Percentiles rank a stretch among this genome's conserved stretches.
These are phyloP conservation scores for Euphorbia lathyris DNA, from an alignment of 345 rosid species.

Conservation along the genomic window DNA sequence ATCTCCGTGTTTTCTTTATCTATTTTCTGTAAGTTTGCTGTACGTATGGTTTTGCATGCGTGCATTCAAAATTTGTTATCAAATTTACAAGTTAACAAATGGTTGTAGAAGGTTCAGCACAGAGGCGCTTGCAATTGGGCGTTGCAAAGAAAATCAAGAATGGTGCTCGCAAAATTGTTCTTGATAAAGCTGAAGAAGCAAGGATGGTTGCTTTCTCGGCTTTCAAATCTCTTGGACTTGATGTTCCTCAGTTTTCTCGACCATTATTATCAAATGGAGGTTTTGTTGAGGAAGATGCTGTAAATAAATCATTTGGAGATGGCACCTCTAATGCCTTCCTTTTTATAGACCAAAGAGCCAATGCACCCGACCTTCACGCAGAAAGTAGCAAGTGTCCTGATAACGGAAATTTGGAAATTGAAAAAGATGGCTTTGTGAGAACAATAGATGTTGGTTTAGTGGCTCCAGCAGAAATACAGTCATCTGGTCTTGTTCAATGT, in stretches of 20 bases:
- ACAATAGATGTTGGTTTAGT: slow-evolving; percentile 33
- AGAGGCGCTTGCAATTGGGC: slow-evolving; percentile 72
- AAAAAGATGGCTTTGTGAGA: slow-evolving; percentile 33
- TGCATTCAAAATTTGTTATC: neutral
- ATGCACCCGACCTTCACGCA: slow-evolving; percentile 25
- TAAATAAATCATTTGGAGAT: slow-evolving; percentile 28
- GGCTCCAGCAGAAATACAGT: slow-evolving; percentile 36
- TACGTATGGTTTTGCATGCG: neutral
- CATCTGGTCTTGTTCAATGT: slow-evolving; percentile 23
- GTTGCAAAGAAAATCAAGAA: slow-evolving; percentile 91
- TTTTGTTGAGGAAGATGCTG: slow-evolving; percentile 32
- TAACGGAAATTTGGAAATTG: slow-evolving; percentile 31
- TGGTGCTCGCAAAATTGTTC: slow-evolving; percentile 92
- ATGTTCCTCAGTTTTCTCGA: slow-evolving; percentile 59
- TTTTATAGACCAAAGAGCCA: slow-evolving; percentile 32
- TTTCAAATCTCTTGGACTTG: slow-evolving; percentile 81
- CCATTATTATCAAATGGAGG: slow-evolving; percentile 39
- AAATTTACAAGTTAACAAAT: slow-evolving; percentile 17
- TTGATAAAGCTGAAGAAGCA: slow-evolving; percentile 98
- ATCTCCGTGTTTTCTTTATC: neutral
- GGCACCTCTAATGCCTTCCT: slow-evolving; percentile 25
- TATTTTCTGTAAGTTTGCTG: neutral
- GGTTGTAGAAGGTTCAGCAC: slow-evolving; percentile 58
- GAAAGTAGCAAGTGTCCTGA: slow-evolving; percentile 33
- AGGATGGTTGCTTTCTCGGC: slow-evolving; percentile 87